phyloP scores from a whole-genome alignment of 768 basidiomycete species.

The Leucocoprinus leucothites region DNA sequence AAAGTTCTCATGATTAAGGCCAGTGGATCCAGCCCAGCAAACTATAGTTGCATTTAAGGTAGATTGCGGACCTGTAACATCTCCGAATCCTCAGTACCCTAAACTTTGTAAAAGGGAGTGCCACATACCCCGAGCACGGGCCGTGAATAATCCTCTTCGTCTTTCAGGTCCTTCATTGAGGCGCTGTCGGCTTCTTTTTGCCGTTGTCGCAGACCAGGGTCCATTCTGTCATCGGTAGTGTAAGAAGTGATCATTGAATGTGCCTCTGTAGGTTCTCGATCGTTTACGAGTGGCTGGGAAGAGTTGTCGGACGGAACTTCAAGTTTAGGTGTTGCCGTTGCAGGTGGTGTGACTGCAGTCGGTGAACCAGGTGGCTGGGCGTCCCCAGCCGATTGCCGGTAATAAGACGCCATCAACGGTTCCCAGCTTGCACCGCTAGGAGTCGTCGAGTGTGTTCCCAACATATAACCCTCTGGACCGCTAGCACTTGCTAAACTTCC shows the following conservation, averaged over 20 bases:
- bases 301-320: slow-evolving; percentile 25
- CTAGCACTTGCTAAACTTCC: slow-evolving; percentile 13
- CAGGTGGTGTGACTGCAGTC: slow-evolving; percentile 19
- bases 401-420: slow-evolving; percentile 21
- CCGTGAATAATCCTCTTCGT: slow-evolving; percentile 56
- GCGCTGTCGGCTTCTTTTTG: slow-evolving; percentile 26
- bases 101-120: not conserved
- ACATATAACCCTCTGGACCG: slow-evolving; percentile 4
- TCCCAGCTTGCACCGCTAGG: slow-evolving; percentile 21
- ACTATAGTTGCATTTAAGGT: slow-evolving; percentile 29
- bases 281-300: slow-evolving; percentile 1
- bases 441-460: slow-evolving; percentile 11
- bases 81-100: not conserved
- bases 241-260: slow-evolving; percentile 30
- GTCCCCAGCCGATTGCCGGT: slow-evolving; percentile 19
- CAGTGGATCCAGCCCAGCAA: not conserved
- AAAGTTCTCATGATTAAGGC: too few relatives aligned
- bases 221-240: slow-evolving; percentile 35
- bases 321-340: slow-evolving; percentile 20
- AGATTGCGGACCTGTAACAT: slow-evolving; percentile 50
- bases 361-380: slow-evolving; percentile 9
- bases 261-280: slow-evolving; percentile 16
- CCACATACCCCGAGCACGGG: slow-evolving; percentile 51
- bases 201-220: slow-evolving; percentile 40
- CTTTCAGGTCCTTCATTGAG: slow-evolving; percentile 32